phyloP scores from a whole-genome alignment of 1,139 yeast species.

The Geotrichum fermentans region DNA sequence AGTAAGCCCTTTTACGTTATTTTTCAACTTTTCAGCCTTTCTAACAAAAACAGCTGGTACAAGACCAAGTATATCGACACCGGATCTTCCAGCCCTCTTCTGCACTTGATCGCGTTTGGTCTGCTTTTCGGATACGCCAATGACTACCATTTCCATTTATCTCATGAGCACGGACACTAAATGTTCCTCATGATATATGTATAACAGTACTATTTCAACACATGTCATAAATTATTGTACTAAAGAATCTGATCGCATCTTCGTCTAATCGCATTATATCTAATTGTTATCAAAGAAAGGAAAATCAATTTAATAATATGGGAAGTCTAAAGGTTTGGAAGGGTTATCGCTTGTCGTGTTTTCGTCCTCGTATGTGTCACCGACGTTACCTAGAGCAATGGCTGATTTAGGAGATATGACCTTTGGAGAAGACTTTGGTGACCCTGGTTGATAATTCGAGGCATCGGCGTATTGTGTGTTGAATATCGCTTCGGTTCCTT shows the following conservation, averaged over 20 bases:
- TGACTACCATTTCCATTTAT: constrained; percentile 87
- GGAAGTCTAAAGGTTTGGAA: neutral
- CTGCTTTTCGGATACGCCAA: constrained; percentile 79
- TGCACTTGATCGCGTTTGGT: constrained; percentile 71
- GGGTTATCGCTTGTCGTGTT: neutral
- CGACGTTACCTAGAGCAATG: no score
- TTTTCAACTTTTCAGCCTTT: neutral
- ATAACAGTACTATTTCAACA: neutral
- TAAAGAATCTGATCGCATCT: no score
- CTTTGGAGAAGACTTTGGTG: no score
- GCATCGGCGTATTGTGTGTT: no score
- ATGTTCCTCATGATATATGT: neutral
- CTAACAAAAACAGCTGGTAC: constrained; percentile 47
- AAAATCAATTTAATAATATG: neutral
- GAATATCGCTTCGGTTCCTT: no score
- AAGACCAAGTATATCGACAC: constrained; percentile 65
- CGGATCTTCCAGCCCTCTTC: constrained; percentile 67
- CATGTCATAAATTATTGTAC: neutral
- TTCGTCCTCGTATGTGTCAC: neutral
- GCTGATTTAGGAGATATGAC: no score
- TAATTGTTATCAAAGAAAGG: neutral
- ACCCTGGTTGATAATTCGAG: no score
- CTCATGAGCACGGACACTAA: constrained; percentile 45
- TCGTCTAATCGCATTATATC: neutral
- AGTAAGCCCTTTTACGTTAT: constrained; percentile 30